Evolutionary conservation across 768 basidiomycete genomes (phyloP).

Genomic region (Amanita phalloides): DNA sequence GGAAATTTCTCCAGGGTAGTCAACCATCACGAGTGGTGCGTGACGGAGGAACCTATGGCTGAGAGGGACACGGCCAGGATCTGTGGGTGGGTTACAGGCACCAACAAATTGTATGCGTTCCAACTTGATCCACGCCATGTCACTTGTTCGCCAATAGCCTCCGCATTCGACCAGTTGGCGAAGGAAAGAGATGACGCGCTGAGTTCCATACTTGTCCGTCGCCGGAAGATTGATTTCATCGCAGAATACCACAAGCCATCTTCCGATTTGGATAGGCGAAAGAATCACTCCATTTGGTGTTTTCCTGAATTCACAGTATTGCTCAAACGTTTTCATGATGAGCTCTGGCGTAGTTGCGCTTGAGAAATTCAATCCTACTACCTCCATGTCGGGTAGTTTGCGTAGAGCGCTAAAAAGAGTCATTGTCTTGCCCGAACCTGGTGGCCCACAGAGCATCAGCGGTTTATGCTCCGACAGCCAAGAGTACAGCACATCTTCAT

Average conservation of each 20-base stretch:
- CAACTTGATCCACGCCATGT: conserved; percentile 95
- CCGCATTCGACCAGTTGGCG: conserved; percentile 92
- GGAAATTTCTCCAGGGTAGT: conserved; percentile 95
- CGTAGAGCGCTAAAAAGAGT: conserved; percentile 95
- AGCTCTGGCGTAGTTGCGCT: conserved; percentile 97
- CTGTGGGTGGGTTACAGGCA: conserved; percentile 98
- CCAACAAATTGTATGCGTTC: conserved; percentile 99
- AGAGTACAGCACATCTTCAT: conserved; percentile 97
- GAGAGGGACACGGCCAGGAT: conserved; percentile 97
- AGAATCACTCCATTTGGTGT: conserved; percentile 97
- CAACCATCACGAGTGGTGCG: conserved; percentile 96
- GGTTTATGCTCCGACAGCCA: conserved; percentile 99
- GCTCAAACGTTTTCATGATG: conserved; percentile 98
- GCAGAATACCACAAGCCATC: conserved; percentile 99
- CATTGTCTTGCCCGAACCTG: conserved; percentile 99
- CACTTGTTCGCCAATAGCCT: conserved; percentile 89
- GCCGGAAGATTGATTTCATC: conserved; percentile 99
- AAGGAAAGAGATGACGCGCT: conserved; percentile 96
- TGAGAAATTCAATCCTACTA: conserved; percentile 98
- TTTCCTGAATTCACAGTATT: conserved; percentile 98
- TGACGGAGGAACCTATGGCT: conserved; percentile 96
- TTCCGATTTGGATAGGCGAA: conserved; percentile 87
- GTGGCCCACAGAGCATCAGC: conserved; percentile 95
- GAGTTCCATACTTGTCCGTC: conserved; percentile 95
- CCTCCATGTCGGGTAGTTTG: conserved; percentile 97